Evolutionary conservation across 1,139 yeast species (phyloP).

Genomic region (Suhomyces yuchorum): DNA sequence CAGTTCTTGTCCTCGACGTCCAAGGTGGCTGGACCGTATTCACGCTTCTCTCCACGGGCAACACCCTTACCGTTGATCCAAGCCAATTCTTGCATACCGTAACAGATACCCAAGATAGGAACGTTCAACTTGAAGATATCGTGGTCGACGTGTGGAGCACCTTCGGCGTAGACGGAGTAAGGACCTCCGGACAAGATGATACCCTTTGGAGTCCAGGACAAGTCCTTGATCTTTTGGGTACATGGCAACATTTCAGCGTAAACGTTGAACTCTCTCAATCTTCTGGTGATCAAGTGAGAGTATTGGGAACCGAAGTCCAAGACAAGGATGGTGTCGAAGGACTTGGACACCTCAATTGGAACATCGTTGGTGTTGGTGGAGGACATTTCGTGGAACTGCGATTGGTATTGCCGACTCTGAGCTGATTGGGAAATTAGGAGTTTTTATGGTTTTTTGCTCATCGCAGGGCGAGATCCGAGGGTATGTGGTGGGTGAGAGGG

Average conservation of each 20-base stretch:
- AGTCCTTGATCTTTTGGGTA: slow-evolving; percentile 91
- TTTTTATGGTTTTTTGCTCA: slow-evolving; percentile 14
- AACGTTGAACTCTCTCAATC: slow-evolving; percentile 95
- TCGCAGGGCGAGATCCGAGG: slow-evolving; percentile 11
- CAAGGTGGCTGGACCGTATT: slow-evolving; percentile 94
- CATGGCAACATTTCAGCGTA: slow-evolving; percentile 99
- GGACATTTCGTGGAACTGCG: slow-evolving; percentile 13
- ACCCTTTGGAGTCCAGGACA: slow-evolving; percentile 95
- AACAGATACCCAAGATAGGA: slow-evolving; percentile 96
- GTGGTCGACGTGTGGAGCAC: slow-evolving; percentile 96
- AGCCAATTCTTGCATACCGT: slow-evolving; percentile 99
- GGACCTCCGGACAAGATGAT: slow-evolving; percentile 97
- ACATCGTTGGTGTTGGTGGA: slow-evolving; percentile 28
- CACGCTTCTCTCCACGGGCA: slow-evolving; percentile 95
- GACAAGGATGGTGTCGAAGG: slow-evolving; percentile 94
- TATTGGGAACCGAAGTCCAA: slow-evolving; percentile 98
- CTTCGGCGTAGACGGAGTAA: slow-evolving; percentile 92
- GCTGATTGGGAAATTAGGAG: slow-evolving; percentile 2
- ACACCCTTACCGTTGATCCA: slow-evolving; percentile 98
- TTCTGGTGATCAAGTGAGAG: slow-evolving; percentile 94
- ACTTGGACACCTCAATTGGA: slow-evolving; percentile 68
- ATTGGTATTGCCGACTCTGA: slow-evolving; percentile 6
- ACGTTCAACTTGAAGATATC: slow-evolving; percentile 87
- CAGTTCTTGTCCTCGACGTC: slow-evolving; percentile 68
- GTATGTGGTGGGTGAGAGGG: background rate